Evolutionary conservation across 768 basidiomycete species (phyloP).

Genomic region (Hysterangium stoloniferum): DNA sequence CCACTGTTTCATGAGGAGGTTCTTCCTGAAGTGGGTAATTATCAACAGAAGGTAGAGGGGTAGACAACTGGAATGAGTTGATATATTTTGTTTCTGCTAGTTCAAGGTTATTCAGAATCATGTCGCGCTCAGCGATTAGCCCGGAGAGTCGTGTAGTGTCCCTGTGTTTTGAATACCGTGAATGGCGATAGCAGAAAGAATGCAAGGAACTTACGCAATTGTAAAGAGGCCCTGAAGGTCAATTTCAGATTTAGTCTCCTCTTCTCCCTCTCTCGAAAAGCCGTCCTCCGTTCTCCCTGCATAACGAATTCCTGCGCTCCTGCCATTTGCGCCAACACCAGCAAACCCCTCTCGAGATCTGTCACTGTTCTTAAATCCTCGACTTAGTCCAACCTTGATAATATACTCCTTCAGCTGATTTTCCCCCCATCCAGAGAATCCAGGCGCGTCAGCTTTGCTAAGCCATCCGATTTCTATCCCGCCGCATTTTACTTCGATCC

Average conservation of each 20-base stretch:
- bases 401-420: constrained; percentile 63
- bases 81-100: constrained; percentile 76
- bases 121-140: constrained; percentile 69
- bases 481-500: constrained; percentile 56
- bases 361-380: not conserved
- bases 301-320: constrained; percentile 12
- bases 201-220: constrained; percentile 53
- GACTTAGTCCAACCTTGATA: constrained; percentile 57
- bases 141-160: constrained; percentile 60
- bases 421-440: constrained; percentile 68
- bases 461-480: constrained; percentile 74
- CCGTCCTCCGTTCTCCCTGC: constrained; percentile 1
- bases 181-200: not conserved
- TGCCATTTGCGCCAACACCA: constrained; percentile 12
- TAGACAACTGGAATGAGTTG: constrained; percentile 62
- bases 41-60: constrained; percentile 63
- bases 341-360: not conserved
- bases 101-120: constrained; percentile 72
- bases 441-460: constrained; percentile 52
- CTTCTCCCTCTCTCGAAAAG: constrained; percentile 22
- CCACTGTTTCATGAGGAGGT: constrained; percentile 23
- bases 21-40: constrained; percentile 38
- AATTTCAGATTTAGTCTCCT: constrained; percentile 41
- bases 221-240: constrained; percentile 70
- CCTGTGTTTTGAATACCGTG: constrained; percentile 26